Evolutionary conservation across 1,139 yeast species (phyloP), one percentile per base, ranked within the genome.

Genomic region (Tardiomyces digboiensis): DNA sequence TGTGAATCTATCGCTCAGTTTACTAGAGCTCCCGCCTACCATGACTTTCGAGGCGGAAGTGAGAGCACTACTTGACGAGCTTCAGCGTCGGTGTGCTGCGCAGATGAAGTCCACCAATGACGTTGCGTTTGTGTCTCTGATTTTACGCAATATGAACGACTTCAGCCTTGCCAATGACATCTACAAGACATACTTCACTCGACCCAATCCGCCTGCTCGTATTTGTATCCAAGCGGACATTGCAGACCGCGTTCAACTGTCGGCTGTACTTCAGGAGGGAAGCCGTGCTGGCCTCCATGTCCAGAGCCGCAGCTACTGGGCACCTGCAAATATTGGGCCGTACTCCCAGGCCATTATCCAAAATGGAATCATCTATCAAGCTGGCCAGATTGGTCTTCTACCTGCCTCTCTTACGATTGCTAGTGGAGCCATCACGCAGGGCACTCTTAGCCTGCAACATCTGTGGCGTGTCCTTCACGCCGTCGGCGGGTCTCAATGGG

Each of bases 291-390:
- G 97, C 0, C 67, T 91, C 20, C 97, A 91, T 58, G 86, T 91
- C 3, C 87, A 91, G 54, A 87, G 97, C 1, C 71, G 91, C 46
- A 87, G 96, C 22, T 88, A 82, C 60, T 91, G 98, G 98, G 97
- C 97, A 0, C 98, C 98, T 0, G 93, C 95, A 40, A 91, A 91
- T 54, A 91, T 91, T 45, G 98, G 98, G 0, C 98, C 98, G 0
- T 91, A 91, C 60, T 89, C 98, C 0, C 98, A 91, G 62, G 76
- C 91, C 1, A 76, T 80, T 12, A 67, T 77, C 42, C 75, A 60
- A 7, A 65, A 64, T 16, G 71, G 74, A 23, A 62, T 77, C 7
- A 79, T 84, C 0, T 74, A 78, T 38, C 65, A 88, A n/a, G 86
- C 97, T 38, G 98, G 98, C 0, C 97, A 91, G 63, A 89, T 91